Evolutionary conservation across 129 eudicot genomes (phyloP).

Genomic region (Dittrichia graveolens): DNA sequence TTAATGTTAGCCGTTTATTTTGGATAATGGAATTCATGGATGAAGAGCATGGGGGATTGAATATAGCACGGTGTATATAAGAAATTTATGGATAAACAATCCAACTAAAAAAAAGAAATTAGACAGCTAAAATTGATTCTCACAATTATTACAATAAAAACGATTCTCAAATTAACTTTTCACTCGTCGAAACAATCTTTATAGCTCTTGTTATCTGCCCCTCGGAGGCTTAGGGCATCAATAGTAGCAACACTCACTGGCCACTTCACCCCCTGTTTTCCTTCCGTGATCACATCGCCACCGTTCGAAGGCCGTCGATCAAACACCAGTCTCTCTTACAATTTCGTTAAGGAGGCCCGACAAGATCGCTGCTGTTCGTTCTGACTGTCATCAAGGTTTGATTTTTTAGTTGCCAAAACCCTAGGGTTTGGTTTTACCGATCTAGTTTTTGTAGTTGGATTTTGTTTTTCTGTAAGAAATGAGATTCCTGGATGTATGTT

Average conservation of each 20-base stretch:
- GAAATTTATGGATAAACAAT: too few species aligned
- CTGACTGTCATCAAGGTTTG: conserved; percentile 29
- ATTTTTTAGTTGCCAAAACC: conserved; percentile 19
- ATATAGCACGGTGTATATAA: too few species aligned
- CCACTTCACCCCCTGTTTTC: conserved; percentile 5
- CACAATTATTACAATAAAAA: too few species aligned
- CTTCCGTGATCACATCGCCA: conserved; percentile 22
- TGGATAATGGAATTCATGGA: too few species aligned
- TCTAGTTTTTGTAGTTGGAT: neutral
- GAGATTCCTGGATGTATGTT: neutral
- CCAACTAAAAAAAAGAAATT: too few species aligned
- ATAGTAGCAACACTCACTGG: conserved; percentile 29
- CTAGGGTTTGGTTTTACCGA: conserved; percentile 19
- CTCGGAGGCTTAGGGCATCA: conserved; percentile 27
- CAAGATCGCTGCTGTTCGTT: neutral
- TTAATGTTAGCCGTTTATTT: too few species aligned
- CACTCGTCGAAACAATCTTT: conserved; percentile 5
- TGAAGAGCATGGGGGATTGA: too few species aligned
- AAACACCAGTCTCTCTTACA: conserved; percentile 1
- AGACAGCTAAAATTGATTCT: too few species aligned
- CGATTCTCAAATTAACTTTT: too few species aligned
- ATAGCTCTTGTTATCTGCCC: conserved; percentile 17
- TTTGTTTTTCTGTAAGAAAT: neutral
- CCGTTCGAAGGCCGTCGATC: conserved; percentile 7
- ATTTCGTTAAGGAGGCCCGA: neutral